phyloP scores from a whole-genome alignment of 1,284 basidiomycete species.

The Blastosporella zonata region DNA sequence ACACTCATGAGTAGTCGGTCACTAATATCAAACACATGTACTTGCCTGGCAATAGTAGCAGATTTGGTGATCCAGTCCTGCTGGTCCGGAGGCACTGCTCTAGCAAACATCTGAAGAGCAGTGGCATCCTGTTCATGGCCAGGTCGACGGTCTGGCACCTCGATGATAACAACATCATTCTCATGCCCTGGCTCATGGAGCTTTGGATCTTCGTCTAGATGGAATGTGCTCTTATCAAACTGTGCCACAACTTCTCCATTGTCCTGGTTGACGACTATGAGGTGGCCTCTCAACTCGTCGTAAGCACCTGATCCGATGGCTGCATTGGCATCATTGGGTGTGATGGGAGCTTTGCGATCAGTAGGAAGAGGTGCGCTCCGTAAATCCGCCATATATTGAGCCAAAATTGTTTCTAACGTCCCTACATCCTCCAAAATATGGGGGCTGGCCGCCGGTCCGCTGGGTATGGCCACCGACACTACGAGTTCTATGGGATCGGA shows the following conservation, averaged over 20 bases:
- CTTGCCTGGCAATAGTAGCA: slow-evolving; percentile 66
- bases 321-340: slow-evolving; percentile 3
- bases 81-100: slow-evolving; percentile 61
- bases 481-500: slow-evolving; percentile 33
- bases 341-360: slow-evolving; percentile 6
- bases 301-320: slow-evolving; percentile 21
- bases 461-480: slow-evolving; percentile 41
- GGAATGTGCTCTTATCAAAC: slow-evolving; percentile 53
- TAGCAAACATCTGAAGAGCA: slow-evolving; percentile 54
- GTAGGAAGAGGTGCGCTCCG: slow-evolving; percentile 19
- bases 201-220: slow-evolving; percentile 57
- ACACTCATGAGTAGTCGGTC: slow-evolving; percentile 2
- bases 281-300: slow-evolving; percentile 59
- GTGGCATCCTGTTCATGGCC: slow-evolving; percentile 39
- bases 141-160: slow-evolving; percentile 52
- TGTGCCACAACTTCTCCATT: slow-evolving; percentile 75
- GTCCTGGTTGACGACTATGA: slow-evolving; percentile 74
- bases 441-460: slow-evolving; percentile 29
- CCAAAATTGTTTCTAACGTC: slow-evolving; percentile 66
- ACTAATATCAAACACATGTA: slow-evolving; percentile 8
- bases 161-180: slow-evolving; percentile 69
- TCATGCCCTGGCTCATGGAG: slow-evolving; percentile 47
- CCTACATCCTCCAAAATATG: slow-evolving; percentile 58
- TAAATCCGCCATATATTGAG: slow-evolving; percentile 58
- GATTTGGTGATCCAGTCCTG: slow-evolving; percentile 73